These are phyloP conservation scores for Colletotrichum sp. DNA, from an alignment of 2,329 filamentous ascomycete species.

Conservation along the genomic window DNA sequence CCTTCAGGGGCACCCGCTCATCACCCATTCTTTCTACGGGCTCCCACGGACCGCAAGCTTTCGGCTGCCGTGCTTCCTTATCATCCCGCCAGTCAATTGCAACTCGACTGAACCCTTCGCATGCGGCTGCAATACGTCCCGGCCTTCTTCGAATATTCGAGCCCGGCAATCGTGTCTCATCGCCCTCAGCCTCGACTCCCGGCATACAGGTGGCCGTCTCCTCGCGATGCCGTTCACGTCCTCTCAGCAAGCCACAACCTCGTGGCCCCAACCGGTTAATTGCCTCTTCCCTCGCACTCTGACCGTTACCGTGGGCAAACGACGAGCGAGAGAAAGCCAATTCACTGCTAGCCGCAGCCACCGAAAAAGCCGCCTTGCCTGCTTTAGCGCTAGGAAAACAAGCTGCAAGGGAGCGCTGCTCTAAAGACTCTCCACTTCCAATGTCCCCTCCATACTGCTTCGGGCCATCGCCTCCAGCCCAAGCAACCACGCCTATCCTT, in stretches of 20 bases:
- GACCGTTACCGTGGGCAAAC: background rate
- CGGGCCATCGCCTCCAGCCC: slow-evolving; percentile 7
- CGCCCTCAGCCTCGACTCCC: background rate
- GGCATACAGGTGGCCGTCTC: background rate
- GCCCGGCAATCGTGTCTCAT: background rate
- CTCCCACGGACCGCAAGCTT: background rate
- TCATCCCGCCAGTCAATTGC: background rate
- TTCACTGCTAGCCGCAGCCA: slow-evolving; percentile 7
- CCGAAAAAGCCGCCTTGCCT: background rate
- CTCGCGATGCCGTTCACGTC: background rate
- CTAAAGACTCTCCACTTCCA: background rate
- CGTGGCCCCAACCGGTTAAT: background rate
- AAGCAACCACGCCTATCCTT: background rate
- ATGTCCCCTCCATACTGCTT: slow-evolving; percentile 8
- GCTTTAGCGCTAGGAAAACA: slow-evolving; percentile 10
- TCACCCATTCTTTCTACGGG: background rate
- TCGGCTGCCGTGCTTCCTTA: background rate
- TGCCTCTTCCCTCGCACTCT: background rate
- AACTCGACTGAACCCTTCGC: background rate
- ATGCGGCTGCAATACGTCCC: background rate
- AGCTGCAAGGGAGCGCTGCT: background rate
- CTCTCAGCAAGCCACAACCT: background rate
- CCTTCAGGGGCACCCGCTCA: background rate
- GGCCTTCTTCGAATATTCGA: background rate
- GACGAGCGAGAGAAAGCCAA: background rate